Percentiles rank a stretch among this genome's conserved stretches.
Evolutionary conservation across 1,284 basidiomycete genomes (phyloP).

Genomic region (Microbotryum violaceum): DNA sequence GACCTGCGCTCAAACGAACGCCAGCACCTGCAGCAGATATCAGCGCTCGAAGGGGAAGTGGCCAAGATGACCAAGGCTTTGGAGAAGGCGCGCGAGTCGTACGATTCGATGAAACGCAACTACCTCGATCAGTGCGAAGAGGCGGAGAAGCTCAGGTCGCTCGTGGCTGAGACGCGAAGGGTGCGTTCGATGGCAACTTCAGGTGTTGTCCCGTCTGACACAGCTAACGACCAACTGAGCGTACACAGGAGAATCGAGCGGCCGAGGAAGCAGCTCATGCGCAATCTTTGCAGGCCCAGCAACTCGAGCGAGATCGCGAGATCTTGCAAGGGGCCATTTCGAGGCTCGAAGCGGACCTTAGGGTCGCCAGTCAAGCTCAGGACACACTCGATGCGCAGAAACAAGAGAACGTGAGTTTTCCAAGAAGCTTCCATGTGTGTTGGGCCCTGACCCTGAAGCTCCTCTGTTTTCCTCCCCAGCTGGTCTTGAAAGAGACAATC

Average conservation of each 20-base stretch:
- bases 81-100: conserved; percentile 59
- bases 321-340: conserved; percentile 59
- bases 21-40: conserved; percentile 41
- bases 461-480: conserved; percentile 2
- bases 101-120: conserved; percentile 67
- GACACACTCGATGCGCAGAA: conserved; percentile 74
- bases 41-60: conserved; percentile 63
- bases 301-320: conserved; percentile 51
- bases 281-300: conserved; percentile 42
- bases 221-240: too few relatives aligned
- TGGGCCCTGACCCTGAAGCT: not conserved
- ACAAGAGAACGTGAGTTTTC: conserved; percentile 62
- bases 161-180: conserved; percentile 28
- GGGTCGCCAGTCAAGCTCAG: conserved; percentile 59
- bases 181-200: not conserved
- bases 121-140: conserved; percentile 65
- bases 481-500: conserved; percentile 79
- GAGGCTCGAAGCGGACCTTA: conserved; percentile 59
- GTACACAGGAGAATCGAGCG: conserved; percentile 51
- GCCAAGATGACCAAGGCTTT: conserved; percentile 61
- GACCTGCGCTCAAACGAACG: conserved; percentile 71
- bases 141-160: conserved; percentile 61
- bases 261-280: conserved; percentile 53
- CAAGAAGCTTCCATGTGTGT: too few relatives aligned
- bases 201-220: too few relatives aligned